phyloP scores from a whole-genome alignment of 1,284 basidiomycete genomes.

The Meira nashicola region DNA sequence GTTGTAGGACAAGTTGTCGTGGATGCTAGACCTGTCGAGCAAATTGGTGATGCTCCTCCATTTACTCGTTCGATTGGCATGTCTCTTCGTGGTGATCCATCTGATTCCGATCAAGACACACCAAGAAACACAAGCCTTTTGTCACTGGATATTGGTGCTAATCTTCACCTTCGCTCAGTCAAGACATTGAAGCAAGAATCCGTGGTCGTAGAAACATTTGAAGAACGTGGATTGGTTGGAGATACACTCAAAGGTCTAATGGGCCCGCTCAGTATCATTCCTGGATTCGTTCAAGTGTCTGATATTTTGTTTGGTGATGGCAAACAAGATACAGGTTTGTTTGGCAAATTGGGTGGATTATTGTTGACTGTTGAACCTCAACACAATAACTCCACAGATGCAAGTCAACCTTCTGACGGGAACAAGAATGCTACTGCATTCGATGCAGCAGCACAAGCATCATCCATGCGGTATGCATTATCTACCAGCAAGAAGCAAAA shows the following conservation, averaged over 20 bases:
- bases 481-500: conserved; percentile 16
- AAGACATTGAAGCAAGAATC: conserved; percentile 3
- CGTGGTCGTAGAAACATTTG: background rate
- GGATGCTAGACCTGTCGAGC: too few species aligned
- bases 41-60: too few species aligned
- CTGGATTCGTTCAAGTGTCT: conserved; percentile 11
- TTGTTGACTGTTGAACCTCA: conserved; percentile 16
- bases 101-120: background rate
- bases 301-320: conserved; percentile 16
- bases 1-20: too few species aligned
- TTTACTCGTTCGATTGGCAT: too few species aligned
- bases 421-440: background rate
- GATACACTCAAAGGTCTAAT: conserved; percentile 17
- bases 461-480: conserved; percentile 8
- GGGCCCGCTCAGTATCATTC: conserved; percentile 19
- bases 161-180: background rate
- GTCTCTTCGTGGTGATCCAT: too few species aligned
- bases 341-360: conserved; percentile 17
- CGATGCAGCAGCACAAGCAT: background rate
- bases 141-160: background rate
- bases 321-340: background rate
- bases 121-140: conserved; percentile 2
- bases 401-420: background rate
- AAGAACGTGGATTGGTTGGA: conserved; percentile 17
- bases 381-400: conserved; percentile 3